phyloP scores from a whole-genome alignment of 805 yeast genomes.

The Yarrowia yakushimensis region DNA sequence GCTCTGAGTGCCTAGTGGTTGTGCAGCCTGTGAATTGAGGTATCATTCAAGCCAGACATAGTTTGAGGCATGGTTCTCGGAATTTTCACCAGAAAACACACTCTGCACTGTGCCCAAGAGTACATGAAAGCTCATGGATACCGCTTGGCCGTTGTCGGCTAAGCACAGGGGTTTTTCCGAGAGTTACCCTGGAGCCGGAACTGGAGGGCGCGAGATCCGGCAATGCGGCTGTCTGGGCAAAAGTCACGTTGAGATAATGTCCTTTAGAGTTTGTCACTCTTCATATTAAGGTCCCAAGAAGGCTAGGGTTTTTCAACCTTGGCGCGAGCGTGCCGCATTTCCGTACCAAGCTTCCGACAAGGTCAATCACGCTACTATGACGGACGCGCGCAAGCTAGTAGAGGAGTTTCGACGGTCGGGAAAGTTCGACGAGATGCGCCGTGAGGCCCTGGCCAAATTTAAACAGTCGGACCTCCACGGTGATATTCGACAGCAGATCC shows the following conservation, averaged over 20 bases:
- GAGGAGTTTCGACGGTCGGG: conserved; percentile 24
- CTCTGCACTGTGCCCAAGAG: neutral
- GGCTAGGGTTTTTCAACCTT: neutral
- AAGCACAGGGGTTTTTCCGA: neutral
- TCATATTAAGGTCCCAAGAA: neutral
- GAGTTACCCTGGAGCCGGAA: conserved; percentile 23
- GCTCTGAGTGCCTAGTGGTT: neutral
- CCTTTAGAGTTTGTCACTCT: neutral
- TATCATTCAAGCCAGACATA: too few relatives aligned
- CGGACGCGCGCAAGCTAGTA: conserved; percentile 15
- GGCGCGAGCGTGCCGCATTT: neutral
- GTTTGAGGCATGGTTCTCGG: too few relatives aligned
- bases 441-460: neutral
- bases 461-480: conserved; percentile 14
- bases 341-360: conserved; percentile 10
- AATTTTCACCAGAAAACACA: neutral
- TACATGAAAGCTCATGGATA: neutral
- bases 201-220: neutral
- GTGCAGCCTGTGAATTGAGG: neutral
- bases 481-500: conserved; percentile 27
- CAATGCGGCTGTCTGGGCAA: neutral
- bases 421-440: conserved; percentile 16
- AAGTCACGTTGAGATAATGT: conserved; percentile 17
- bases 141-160: conserved; percentile 7
- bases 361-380: neutral